A percentile compares a stretch with the other conserved stretches of the same genome.
phyloP scores from a whole-genome alignment of 805 yeast species.

The Barnettozyma sucrosica region DNA sequence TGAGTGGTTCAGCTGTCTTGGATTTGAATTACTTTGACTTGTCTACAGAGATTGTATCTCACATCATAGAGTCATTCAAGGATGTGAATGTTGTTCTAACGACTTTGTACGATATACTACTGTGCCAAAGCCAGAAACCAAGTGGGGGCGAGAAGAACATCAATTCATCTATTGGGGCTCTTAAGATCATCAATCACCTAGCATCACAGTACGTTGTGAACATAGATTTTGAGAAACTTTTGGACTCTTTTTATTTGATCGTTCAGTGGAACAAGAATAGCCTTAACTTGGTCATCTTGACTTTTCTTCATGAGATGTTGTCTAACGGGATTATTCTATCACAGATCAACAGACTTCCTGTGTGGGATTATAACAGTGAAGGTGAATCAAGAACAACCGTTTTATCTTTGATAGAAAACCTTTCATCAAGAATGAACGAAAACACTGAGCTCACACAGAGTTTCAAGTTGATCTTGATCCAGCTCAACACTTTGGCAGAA shows the following conservation, averaged over 20 bases:
- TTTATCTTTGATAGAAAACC: conserved; percentile 14
- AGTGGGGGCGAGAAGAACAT: conserved; percentile 18
- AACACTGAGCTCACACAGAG: conserved; percentile 26
- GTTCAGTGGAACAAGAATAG: conserved; percentile 32
- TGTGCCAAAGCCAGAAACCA: conserved; percentile 10
- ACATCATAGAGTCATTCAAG: conserved; percentile 24
- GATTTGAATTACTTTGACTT: conserved; percentile 31
- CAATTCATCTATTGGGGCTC: conserved; percentile 35
- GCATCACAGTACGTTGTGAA: conserved; percentile 25
- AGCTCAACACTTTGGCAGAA: conserved; percentile 30
- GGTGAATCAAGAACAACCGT: conserved; percentile 15
- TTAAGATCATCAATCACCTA: conserved; percentile 31
- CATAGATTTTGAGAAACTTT: conserved; percentile 26
- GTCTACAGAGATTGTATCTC: conserved; percentile 35
- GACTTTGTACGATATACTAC: conserved; percentile 15
- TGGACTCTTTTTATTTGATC: conserved; percentile 30
- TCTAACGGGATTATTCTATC: conserved; percentile 25
- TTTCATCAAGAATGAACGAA: conserved; percentile 21
- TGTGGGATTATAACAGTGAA: conserved; percentile 30
- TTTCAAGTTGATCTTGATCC: conserved; percentile 32
- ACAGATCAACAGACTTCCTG: conserved; percentile 32
- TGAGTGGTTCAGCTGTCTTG: conserved; percentile 39
- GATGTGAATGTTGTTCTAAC: conserved; percentile 12
- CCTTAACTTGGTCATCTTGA: conserved; percentile 36
- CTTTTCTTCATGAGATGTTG: conserved; percentile 36